Conservation (phyloP, 1,139 yeast genomes). For the Lodderomyces elongisporus region DNA sequence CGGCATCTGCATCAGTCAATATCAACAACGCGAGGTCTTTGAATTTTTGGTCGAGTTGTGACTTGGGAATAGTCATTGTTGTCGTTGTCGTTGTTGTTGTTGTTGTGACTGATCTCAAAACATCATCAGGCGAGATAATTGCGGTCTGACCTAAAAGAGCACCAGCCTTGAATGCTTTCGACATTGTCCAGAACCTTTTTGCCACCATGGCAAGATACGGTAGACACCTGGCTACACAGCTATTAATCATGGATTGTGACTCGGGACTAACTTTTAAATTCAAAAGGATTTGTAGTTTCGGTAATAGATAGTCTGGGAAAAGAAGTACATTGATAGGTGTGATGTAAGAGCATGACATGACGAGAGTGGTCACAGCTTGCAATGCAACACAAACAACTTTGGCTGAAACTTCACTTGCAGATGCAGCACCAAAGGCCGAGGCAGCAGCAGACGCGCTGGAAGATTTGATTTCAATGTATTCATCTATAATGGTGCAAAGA, state of each 20-base stretch:
- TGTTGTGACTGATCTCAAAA: slow-evolving; percentile 10
- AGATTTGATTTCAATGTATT: slow-evolving; percentile 33
- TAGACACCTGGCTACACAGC: slow-evolving; percentile 58
- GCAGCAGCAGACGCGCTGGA: too few species aligned
- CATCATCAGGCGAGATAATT: slow-evolving; percentile 7
- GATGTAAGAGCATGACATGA: slow-evolving; percentile 60
- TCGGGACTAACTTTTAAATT: slow-evolving; percentile 13
- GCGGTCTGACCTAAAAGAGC: slow-evolving; percentile 18
- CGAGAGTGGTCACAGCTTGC: slow-evolving; percentile 54
- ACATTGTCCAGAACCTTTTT: slow-evolving; percentile 59
- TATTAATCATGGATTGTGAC: slow-evolving; percentile 17
- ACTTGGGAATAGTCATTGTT: slow-evolving; percentile 22
- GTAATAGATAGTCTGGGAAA: slow-evolving; percentile 78
- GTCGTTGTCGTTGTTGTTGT: too few species aligned
- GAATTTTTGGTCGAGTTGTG: slow-evolving; percentile 38
- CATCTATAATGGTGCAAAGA: slow-evolving; percentile 47
- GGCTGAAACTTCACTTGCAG: slow-evolving; percentile 14
- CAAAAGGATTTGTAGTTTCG: slow-evolving; percentile 52
- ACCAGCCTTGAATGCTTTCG: slow-evolving; percentile 44
- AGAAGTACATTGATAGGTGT: slow-evolving; percentile 72
- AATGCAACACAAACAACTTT: slow-evolving; percentile 60
- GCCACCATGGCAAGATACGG: slow-evolving; percentile 67
- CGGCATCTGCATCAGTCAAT: slow-evolving; percentile 62
- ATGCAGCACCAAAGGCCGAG: slow-evolving; percentile 7
- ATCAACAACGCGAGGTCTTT: slow-evolving; percentile 62